Evolutionary conservation across 495 filamentous ascomycete genomes (phyloP).

Genomic region (Penicillium salamii): DNA sequence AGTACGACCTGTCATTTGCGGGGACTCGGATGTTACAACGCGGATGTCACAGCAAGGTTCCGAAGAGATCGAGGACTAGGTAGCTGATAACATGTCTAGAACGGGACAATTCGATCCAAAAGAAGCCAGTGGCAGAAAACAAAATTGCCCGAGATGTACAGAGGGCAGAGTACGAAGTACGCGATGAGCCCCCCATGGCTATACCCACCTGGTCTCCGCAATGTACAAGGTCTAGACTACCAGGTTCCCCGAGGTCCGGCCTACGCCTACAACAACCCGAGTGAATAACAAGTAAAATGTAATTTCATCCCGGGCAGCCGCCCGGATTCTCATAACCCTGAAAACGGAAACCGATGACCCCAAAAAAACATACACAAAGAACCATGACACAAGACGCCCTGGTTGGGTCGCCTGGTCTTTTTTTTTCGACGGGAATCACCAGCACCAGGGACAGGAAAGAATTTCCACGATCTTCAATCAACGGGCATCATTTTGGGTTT

Average conservation of each 20-base stretch:
- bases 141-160: too few species aligned
- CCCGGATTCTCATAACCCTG: constrained; percentile 32
- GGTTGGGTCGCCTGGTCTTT: constrained; percentile 23
- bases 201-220: not conserved
- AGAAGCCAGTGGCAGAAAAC: too few species aligned
- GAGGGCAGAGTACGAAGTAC: too few species aligned
- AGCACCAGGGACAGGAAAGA: constrained; percentile 16
- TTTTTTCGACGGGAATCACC: constrained; percentile 11
- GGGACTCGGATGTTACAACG: too few species aligned
- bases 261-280: constrained; percentile 6
- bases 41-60: too few species aligned
- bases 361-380: constrained; percentile 21
- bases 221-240: not conserved
- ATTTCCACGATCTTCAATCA: constrained; percentile 9
- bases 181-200: too few species aligned
- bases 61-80: too few species aligned
- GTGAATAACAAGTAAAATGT: constrained; percentile 28
- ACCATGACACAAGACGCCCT: constrained; percentile 27
- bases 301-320: constrained; percentile 28
- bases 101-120: too few species aligned
- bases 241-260: too few species aligned
- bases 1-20: too few species aligned
- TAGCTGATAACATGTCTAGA: too few species aligned
- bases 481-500: constrained; percentile 13
- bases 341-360: constrained; percentile 18